phyloP scores from a whole-genome alignment of 805 yeast genomes.

The Yueomyces sinensis region DNA sequence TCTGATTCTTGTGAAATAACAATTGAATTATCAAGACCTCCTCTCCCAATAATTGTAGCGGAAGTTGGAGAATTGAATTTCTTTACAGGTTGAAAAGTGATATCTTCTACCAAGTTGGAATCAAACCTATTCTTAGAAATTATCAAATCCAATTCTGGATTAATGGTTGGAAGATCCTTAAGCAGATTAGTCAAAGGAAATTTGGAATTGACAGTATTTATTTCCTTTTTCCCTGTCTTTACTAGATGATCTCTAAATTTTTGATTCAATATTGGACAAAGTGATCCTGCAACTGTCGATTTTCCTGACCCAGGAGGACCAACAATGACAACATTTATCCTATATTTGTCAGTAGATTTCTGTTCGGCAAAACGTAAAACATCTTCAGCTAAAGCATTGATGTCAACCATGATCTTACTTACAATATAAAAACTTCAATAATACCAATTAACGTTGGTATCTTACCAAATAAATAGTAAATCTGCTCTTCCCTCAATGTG shows the following conservation, averaged over 20 bases:
- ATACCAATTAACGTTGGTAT: no score
- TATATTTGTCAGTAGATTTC: conserved; percentile 19
- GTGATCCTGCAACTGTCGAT: conserved; percentile 43
- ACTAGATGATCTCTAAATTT: conserved; percentile 9
- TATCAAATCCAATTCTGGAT: conserved; percentile 2
- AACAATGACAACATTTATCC: conserved; percentile 46
- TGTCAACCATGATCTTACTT: conserved; percentile 24
- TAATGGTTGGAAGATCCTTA: conserved; percentile 2
- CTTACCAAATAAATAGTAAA: no score
- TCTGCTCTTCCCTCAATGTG: no score
- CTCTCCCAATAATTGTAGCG: conserved; percentile 15
- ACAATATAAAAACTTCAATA: no score
- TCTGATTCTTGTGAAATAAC: conserved; percentile 3
- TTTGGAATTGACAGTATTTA: conserved; percentile 1
- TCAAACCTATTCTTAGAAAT: background rate
- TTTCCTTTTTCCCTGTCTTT: background rate
- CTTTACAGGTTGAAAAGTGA: conserved; percentile 11
- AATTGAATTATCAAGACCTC: conserved; percentile 19
- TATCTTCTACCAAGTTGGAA: conserved; percentile 10
- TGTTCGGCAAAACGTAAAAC: conserved; percentile 18
- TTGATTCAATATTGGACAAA: conserved; percentile 31
- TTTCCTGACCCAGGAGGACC: conserved; percentile 87
- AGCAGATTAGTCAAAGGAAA: background rate
- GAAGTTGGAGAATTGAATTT: conserved; percentile 11
- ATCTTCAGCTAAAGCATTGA: conserved; percentile 20